Conservation (phyloP, 257 asterid species). For the Solanum tarijense region DNA sequence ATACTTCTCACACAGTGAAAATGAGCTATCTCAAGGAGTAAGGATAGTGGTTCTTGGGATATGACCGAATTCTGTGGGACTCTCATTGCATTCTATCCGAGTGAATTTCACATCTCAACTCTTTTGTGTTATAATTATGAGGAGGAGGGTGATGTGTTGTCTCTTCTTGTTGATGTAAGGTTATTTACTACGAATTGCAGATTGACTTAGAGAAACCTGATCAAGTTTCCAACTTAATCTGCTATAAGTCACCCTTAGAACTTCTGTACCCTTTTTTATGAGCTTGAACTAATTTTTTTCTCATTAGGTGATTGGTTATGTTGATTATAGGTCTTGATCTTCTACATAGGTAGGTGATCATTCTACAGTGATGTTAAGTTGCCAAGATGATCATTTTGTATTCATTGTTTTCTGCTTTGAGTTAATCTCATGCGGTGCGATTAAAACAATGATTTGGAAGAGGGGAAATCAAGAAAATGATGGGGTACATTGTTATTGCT, state of each 20-base stretch:
- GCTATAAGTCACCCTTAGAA: not conserved
- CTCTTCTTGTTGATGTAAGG: not conserved
- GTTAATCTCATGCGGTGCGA: not conserved
- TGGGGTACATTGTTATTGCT: not conserved
- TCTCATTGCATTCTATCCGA: not conserved
- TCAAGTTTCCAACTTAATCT: not conserved
- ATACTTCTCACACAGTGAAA: not conserved
- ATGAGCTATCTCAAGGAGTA: not conserved
- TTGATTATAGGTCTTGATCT: not conserved
- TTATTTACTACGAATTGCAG: not conserved
- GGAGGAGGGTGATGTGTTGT: not conserved
- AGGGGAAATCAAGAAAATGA: not conserved
- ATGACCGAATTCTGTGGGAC: not conserved
- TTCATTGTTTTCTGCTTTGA: not conserved
- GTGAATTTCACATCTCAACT: not conserved
- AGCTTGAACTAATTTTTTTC: not conserved
- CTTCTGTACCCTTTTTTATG: not conserved
- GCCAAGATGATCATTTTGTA: not conserved
- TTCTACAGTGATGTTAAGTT: not conserved
- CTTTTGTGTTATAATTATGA: not conserved
- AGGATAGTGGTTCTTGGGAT: not conserved
- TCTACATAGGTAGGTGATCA: not conserved
- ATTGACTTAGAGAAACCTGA: not conserved
- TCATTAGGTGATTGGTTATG: not conserved
- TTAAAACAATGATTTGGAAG: not conserved